phyloP scores from a whole-genome alignment of 1,284 basidiomycete genomes.

The Cutaneotrichosporon spelunceum region DNA sequence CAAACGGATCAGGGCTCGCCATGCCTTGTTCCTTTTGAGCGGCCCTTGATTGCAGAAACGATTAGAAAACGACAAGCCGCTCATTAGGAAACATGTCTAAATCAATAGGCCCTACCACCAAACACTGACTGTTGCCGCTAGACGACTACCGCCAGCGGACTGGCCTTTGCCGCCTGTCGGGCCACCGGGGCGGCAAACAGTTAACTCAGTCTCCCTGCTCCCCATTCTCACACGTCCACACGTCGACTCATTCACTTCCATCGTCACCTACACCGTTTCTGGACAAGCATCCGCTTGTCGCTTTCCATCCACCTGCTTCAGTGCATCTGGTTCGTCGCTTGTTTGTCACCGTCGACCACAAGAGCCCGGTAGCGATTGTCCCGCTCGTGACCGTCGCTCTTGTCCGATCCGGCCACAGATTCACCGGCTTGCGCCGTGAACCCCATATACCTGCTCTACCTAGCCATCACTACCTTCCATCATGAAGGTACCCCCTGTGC shows the following conservation, averaged over 20 bases:
- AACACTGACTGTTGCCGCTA: no score
- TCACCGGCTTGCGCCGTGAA: constrained; percentile 3
- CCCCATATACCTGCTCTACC: background rate
- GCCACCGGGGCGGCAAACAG: background rate
- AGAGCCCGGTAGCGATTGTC: background rate
- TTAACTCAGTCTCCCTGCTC: background rate
- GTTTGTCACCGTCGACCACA: background rate
- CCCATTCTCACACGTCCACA: background rate
- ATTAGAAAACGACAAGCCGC: background rate
- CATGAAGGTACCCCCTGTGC: constrained; percentile 35
- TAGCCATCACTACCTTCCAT: constrained; percentile 5
- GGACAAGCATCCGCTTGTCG: background rate
- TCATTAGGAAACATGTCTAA: background rate
- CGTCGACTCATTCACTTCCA: background rate
- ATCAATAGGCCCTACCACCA: background rate
- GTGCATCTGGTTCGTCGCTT: background rate
- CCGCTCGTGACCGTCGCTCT: constrained; percentile 7
- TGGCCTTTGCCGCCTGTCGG: background rate
- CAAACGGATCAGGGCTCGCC: background rate
- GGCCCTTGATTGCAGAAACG: no score
- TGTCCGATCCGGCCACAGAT: constrained; percentile 7
- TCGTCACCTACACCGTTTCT: background rate
- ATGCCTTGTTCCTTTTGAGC: no score
- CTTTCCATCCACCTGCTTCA: background rate
- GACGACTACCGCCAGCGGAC: no score